These are phyloP conservation scores for Mycena kentingensis DNA, from an alignment of 768 basidiomycete genomes.

Conservation along the genomic window DNA sequence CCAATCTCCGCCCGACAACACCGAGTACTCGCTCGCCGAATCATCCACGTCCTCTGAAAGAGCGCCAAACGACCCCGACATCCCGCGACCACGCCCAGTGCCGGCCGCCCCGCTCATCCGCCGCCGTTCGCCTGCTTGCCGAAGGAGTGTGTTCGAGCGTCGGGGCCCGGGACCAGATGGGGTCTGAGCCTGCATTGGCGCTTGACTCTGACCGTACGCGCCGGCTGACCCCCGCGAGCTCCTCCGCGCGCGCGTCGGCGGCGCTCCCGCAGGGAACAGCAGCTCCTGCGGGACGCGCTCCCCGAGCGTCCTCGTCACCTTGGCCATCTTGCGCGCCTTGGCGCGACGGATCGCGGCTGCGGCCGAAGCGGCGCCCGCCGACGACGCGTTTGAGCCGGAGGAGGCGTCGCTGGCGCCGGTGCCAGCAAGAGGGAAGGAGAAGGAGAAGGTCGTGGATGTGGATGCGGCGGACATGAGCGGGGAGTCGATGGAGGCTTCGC, in stretches of 20 bases:
- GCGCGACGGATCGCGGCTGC: not conserved
- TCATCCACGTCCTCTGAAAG: not conserved
- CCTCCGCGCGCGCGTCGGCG: too few relatives aligned
- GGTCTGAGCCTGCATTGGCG: too few relatives aligned
- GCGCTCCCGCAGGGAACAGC: not conserved
- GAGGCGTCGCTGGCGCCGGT: not conserved
- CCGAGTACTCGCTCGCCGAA: not conserved
- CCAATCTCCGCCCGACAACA: not conserved
- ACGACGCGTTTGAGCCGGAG: not conserved
- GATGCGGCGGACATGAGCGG: not conserved
- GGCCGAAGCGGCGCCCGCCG: not conserved
- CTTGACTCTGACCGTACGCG: too few relatives aligned
- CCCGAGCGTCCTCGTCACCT: not conserved
- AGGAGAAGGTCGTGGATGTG: not conserved
- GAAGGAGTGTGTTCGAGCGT: not conserved
- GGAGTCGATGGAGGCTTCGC: not conserved
- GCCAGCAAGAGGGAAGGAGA: not conserved
- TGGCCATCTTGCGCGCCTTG: not conserved
- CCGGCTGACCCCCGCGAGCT: too few relatives aligned
- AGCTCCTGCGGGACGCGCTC: not conserved
- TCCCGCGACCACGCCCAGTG: too few relatives aligned
- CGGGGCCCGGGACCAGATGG: too few relatives aligned
- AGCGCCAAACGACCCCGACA: too few relatives aligned
- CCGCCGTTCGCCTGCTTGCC: not conserved
- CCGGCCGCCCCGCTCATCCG: not conserved